phyloP scores from a whole-genome alignment of 306 rosid genomes.

The Amphicarpaea edgeworthii region DNA sequence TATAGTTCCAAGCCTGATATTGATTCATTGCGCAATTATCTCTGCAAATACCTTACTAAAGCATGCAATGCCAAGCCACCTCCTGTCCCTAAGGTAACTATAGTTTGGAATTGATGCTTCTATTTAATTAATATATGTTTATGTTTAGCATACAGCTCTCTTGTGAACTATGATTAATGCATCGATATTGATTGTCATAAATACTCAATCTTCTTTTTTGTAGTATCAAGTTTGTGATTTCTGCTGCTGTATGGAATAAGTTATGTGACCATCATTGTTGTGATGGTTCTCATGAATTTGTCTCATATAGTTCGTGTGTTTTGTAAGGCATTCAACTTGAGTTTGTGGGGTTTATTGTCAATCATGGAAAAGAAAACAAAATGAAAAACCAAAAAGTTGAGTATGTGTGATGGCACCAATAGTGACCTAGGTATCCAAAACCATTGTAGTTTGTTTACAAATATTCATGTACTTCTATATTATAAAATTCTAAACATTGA shows the following conservation, averaged over 20 bases:
- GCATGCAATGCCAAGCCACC: slow-evolving; percentile 82
- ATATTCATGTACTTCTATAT: background rate
- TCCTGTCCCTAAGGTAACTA: slow-evolving; percentile 88
- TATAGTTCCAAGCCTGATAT: slow-evolving; percentile 71
- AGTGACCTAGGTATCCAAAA: background rate
- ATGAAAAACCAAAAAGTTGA: background rate
- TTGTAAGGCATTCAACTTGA: background rate
- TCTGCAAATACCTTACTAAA: slow-evolving; percentile 80
- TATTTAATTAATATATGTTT: slow-evolving; percentile 5
- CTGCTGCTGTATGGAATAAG: slow-evolving; percentile 15
- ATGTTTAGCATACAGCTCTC: slow-evolving; percentile 11
- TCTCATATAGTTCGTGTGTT: background rate
- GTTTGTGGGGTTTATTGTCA: slow-evolving; percentile 28
- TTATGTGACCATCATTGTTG: background rate
- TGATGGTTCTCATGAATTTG: slow-evolving; percentile 2
- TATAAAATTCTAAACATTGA: background rate
- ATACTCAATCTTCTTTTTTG: slow-evolving; percentile 11
- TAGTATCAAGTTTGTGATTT: slow-evolving; percentile 14
- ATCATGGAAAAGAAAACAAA: background rate
- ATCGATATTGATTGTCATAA: slow-evolving; percentile 4
- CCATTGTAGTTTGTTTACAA: background rate
- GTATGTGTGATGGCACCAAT: background rate
- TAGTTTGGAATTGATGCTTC: slow-evolving; percentile 44
- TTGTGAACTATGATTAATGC: background rate
- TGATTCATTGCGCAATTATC: slow-evolving; percentile 66